Evolutionary conservation across 2,329 filamentous ascomycete species (phyloP).

Genomic region (Alternaria ventricosa): DNA sequence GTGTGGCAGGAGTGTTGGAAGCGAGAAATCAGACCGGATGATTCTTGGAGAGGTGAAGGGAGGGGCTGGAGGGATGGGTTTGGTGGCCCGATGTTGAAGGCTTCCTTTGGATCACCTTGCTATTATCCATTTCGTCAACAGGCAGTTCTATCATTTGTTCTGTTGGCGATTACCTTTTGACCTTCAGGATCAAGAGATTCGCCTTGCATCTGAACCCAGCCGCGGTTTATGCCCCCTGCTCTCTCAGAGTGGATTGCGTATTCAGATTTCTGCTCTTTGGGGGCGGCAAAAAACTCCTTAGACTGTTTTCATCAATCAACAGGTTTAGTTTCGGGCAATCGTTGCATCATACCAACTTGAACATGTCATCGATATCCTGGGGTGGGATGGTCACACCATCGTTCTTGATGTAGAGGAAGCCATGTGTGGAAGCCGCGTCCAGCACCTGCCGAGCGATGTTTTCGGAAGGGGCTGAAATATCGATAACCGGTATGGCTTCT

Average conservation of each 20-base stretch:
- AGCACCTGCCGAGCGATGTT: constrained; percentile 74
- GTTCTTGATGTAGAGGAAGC: constrained; percentile 89
- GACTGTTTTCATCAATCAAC: constrained; percentile 58
- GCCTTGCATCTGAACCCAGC: constrained; percentile 86
- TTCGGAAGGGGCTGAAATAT: constrained; percentile 68
- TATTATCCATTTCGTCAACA: constrained; percentile 42
- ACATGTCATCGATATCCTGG: constrained; percentile 71
- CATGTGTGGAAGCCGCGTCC: constrained; percentile 79
- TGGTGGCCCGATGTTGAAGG: constrained; percentile 91
- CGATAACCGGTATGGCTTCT: constrained; percentile 75
- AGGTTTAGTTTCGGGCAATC: not conserved
- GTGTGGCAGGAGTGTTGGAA: constrained; percentile 76
- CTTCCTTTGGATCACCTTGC: constrained; percentile 79
- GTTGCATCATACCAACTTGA: constrained; percentile 67
- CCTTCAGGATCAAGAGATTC: constrained; percentile 86
- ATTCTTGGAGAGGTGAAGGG: constrained; percentile 66
- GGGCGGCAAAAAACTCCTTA: constrained; percentile 73
- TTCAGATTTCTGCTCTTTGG: constrained; percentile 72
- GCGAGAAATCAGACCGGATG: constrained; percentile 66
- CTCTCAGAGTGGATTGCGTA: constrained; percentile 73
- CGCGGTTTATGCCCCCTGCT: constrained; percentile 71
- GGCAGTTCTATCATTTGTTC: fast-evolving
- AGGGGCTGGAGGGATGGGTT: constrained; percentile 71
- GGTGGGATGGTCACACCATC: constrained; percentile 71
- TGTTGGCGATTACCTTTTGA: constrained; percentile 61